Conservation (phyloP, 2,329 filamentous ascomycete species). For the Aspergillus tubingensis region DNA sequence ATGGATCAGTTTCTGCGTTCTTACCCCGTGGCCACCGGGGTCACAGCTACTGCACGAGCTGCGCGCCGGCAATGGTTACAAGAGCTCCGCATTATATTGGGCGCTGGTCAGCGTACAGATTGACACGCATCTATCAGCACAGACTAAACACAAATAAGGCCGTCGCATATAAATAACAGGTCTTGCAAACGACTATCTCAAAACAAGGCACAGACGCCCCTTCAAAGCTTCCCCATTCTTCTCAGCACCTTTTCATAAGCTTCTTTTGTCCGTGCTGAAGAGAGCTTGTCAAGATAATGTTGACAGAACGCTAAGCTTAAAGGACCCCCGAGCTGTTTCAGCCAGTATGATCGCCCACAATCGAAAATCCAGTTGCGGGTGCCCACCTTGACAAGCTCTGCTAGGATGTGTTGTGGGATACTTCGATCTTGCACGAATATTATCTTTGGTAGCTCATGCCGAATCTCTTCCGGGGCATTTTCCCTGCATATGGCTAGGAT, state of each 20-base stretch:
- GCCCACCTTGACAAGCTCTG: slow-evolving; percentile 35
- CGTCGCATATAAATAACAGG: background rate
- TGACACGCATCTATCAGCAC: background rate
- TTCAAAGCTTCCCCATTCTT: slow-evolving; percentile 25
- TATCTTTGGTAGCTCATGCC: slow-evolving; percentile 27
- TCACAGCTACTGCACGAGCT: background rate
- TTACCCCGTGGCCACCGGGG: too few species aligned
- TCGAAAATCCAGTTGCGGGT: slow-evolving; percentile 37
- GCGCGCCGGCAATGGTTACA: background rate
- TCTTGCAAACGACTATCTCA: background rate
- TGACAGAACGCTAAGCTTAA: slow-evolving; percentile 30
- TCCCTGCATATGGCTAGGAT: slow-evolving; percentile 22
- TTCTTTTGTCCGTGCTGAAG: slow-evolving; percentile 22
- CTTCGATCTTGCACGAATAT: slow-evolving; percentile 32
- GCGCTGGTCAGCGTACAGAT: background rate
- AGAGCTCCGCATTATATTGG: background rate
- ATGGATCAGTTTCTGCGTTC: background rate
- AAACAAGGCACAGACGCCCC: background rate
- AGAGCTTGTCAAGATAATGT: slow-evolving; percentile 27
- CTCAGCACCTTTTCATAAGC: slow-evolving; percentile 22
- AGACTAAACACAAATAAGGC: background rate
- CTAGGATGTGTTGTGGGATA: slow-evolving; percentile 31
- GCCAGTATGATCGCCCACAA: slow-evolving; percentile 36
- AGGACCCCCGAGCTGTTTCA: slow-evolving; percentile 33
- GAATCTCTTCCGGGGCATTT: slow-evolving; percentile 25